Base-by-base conservation (phyloP, 2,329 filamentous ascomycete genomes). In the Venturia aucupariae region DNA sequence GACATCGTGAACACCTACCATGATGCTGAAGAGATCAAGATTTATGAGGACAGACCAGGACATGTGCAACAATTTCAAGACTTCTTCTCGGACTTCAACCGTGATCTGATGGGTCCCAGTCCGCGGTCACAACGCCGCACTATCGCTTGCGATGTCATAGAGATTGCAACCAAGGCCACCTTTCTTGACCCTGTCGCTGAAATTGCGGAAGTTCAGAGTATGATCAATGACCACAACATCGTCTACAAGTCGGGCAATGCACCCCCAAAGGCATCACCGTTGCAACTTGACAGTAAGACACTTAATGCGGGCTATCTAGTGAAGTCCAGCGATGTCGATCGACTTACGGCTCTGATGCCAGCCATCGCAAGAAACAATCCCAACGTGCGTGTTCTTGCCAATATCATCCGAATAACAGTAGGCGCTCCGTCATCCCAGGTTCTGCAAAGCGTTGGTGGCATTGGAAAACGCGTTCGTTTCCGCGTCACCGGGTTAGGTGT, bases 271-370 rank as follows among this genome's bases (percentile, higher is more conserved):
- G 76, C 78, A 78, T 1, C 27, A 13, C 65, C 65, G 3, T 77
- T 94, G 66, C 82, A 84, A 69, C 90, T 99, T 73, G 91, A 90
- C 75, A 92, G 92, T 73, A 90, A 86, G 1, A 88, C 96, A 61
- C 91, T 92, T 75, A 97, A 93, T 76, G 97, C 94, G 1, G 91
- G 90, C 61, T 97, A 99, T 76, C 85, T 96, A 75, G 87, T 99
- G 68, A 81, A 81, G 48, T 80, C 85, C 60, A 80, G 84, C 32
- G 90, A 94, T 73, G 88, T 87, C 2, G 84, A 89, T 71, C 85
- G 84, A 64, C 80, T 97, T 44, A 85, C 87, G 38, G 76, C 39
- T 63, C 27, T 61, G 61, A 41, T 64, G 24, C 48, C 72, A 85
- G 62, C 78, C 90, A 24, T 87, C 88, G 4, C 71, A 79, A 4